Evolutionary conservation across 169 alveolate species (phyloP).

Genomic region (Eimeria necatrix): DNA sequence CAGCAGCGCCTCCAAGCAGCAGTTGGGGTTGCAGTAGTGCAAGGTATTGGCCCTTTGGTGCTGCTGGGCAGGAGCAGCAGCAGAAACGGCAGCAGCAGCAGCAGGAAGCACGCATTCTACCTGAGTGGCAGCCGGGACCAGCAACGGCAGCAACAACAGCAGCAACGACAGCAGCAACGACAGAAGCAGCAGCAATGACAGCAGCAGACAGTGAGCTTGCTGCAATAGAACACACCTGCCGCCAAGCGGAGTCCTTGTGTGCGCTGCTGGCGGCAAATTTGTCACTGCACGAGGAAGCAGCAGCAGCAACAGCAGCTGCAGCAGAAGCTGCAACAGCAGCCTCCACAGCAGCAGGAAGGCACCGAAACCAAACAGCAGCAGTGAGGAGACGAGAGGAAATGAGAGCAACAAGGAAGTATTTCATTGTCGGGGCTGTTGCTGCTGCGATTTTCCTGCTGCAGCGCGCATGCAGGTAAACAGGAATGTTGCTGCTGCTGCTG

Average conservation of each 20-base stretch:
- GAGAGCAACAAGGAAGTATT: not conserved
- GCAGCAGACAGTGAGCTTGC: not conserved
- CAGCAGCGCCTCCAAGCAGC: not conserved
- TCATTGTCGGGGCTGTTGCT: constrained; percentile 4
- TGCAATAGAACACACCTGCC: not conserved
- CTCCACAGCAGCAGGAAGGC: not conserved
- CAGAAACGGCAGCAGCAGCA: constrained; percentile 33
- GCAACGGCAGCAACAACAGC: not conserved
- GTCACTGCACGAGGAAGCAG: not conserved
- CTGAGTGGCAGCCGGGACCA: not conserved
- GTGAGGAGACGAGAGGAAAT: not conserved
- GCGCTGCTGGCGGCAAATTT: constrained; percentile 6
- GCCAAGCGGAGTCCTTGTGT: constrained; percentile 28
- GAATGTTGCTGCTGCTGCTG: not conserved
- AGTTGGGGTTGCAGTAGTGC: not conserved
- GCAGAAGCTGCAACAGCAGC: not conserved
- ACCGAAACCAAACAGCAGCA: not conserved
- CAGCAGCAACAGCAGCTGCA: constrained; percentile 10
- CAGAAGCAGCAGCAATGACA: not conserved
- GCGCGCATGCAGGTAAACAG: not conserved
- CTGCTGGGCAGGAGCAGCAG: constrained; percentile 29
- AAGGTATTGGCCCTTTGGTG: not conserved
- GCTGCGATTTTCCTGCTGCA: constrained; percentile 26
- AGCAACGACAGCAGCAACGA: not conserved
- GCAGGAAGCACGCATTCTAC: not conserved